A percentile compares a stretch with the other conserved stretches of the same genome.
These are phyloP conservation scores for Psophocarpus tetragonolobus DNA, from an alignment of 306 rosid genomes.

Conservation along the genomic window DNA sequence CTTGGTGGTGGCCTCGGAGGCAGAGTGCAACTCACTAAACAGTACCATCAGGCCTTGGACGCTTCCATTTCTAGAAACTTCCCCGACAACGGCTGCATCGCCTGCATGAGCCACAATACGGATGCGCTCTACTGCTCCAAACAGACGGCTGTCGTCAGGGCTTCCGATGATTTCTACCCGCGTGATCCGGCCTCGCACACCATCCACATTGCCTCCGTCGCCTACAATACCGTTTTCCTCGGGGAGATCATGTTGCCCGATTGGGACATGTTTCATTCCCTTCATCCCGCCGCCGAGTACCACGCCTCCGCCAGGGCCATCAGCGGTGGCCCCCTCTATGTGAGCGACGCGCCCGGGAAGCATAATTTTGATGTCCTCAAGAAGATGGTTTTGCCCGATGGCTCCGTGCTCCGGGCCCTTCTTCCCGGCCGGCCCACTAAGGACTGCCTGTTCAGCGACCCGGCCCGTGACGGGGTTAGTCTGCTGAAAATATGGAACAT, in stretches of 20 bases:
- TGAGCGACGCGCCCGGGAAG: conserved; percentile 89
- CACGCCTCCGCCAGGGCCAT: conserved; percentile 92
- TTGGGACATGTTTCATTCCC: conserved; percentile 98
- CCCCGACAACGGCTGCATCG: conserved; percentile 75
- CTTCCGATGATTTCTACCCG: conserved; percentile 91
- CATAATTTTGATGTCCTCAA: conserved; percentile 71
- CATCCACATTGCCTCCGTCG: conserved; percentile 83
- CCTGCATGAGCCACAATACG: conserved; percentile 96
- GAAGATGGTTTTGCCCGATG: conserved; percentile 80
- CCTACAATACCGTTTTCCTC: conserved; percentile 82
- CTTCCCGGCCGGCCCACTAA: conserved; percentile 87
- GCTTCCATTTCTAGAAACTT: conserved; percentile 80
- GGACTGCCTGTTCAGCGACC: conserved; percentile 83
- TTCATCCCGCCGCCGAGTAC: conserved; percentile 82
- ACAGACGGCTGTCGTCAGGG: conserved; percentile 80
- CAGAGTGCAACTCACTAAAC: conserved; percentile 73
- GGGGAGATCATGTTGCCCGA: conserved; percentile 94
- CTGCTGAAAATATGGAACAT: conserved; percentile 94
- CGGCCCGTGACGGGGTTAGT: conserved; percentile 81
- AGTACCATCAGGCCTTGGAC: conserved; percentile 86
- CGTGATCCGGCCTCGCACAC: conserved; percentile 83
- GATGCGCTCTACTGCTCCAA: conserved; percentile 86
- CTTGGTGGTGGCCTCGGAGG: conserved; percentile 81
- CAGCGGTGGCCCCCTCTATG: conserved; percentile 92
- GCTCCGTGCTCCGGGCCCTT: conserved; percentile 76